A percentile compares a stretch with the other conserved stretches of the same genome.
phyloP scores from a whole-genome alignment of 2,329 filamentous ascomycete species.

The Alternaria incomplexa region DNA sequence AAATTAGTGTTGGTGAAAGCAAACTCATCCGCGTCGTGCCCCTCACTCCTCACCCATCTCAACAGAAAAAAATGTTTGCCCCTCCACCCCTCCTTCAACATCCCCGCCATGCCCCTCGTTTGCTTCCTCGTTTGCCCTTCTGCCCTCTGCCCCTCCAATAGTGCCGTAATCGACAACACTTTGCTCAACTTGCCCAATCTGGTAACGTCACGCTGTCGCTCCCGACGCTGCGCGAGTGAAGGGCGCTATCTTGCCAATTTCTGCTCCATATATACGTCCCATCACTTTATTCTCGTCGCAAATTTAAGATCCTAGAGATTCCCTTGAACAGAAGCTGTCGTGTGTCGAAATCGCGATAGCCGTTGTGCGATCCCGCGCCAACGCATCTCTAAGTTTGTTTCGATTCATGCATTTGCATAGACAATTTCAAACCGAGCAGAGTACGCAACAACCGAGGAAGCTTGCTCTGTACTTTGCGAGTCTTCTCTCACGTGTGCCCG shows the following conservation, averaged over 20 bases:
- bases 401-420: not conserved
- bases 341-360: not conserved
- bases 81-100: not conserved
- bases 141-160: not conserved
- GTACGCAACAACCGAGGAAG: not conserved
- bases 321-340: not conserved
- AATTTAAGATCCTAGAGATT: not conserved
- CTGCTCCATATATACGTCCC: not conserved
- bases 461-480: not conserved
- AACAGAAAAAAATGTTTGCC: not conserved
- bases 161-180: not conserved
- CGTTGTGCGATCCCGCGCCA: not conserved
- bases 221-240: not conserved
- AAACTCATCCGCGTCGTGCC: not conserved
- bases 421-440: not conserved
- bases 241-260: not conserved
- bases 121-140: not conserved
- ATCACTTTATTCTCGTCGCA: not conserved
- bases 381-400: not conserved
- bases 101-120: conserved; percentile 1
- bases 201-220: not conserved
- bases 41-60: not conserved
- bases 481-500: not conserved
- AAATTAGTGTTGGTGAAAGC: not conserved
- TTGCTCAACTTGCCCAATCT: not conserved